Percentiles rank a stretch among this genome's conserved stretches.
phyloP scores from a whole-genome alignment of 805 yeast species.

The Yarrowia sp. region DNA sequence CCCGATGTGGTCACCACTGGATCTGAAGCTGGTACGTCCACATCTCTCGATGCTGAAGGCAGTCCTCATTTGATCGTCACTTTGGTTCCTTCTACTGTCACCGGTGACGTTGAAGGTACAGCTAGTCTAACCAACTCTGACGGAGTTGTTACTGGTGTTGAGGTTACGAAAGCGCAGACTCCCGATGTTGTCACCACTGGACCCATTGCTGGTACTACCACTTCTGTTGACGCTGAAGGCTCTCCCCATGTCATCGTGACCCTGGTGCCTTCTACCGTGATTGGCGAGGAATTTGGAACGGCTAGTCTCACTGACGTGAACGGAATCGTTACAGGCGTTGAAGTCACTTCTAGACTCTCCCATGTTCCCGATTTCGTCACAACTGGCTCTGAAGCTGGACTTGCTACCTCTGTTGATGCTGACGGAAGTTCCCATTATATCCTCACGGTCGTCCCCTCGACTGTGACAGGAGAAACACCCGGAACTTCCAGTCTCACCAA shows the following conservation, averaged over 20 bases:
- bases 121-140: not conserved
- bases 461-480: too few relatives aligned
- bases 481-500: too few relatives aligned
- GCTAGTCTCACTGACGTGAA: not conserved
- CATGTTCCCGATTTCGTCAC: not conserved
- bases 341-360: not conserved
- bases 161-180: not conserved
- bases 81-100: not conserved
- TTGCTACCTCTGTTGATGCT: not conserved
- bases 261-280: not conserved
- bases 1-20: not conserved
- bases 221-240: not conserved
- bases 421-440: too few relatives aligned
- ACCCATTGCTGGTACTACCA: not conserved
- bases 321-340: not conserved
- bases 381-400: not conserved
- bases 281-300: not conserved
- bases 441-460: too few relatives aligned
- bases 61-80: not conserved
- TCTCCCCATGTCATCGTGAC: not conserved
- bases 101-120: not conserved
- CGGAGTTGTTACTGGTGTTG: not conserved
- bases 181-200: not conserved
- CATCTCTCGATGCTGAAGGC: not conserved
- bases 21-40: not conserved